These are phyloP conservation scores for Starmera pachycereana DNA, from an alignment of 805 yeast genomes.

Conservation along the genomic window DNA sequence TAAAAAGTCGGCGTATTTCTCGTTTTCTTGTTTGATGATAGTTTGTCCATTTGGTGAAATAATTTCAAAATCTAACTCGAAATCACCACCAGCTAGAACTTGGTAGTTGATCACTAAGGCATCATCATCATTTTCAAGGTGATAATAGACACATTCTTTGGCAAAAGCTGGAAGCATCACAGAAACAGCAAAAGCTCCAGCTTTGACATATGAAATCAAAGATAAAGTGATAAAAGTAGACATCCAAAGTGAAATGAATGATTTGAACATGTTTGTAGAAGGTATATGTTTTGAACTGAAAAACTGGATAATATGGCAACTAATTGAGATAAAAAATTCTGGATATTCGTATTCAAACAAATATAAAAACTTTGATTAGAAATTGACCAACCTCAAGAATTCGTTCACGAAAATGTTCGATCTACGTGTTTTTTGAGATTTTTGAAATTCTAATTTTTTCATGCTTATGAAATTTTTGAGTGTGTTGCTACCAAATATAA, in stretches of 20 bases:
- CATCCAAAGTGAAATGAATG: background rate
- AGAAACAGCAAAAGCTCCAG: constrained; percentile 21
- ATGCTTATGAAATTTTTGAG: too few species aligned
- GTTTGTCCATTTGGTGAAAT: constrained; percentile 42
- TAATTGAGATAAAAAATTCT: too few species aligned
- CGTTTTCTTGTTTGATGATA: constrained; percentile 40
- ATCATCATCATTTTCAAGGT: constrained; percentile 25
- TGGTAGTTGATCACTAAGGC: constrained; percentile 32
- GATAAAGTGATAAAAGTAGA: background rate
- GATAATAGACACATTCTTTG: constrained; percentile 32
- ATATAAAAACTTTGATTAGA: too few species aligned
- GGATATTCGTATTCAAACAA: too few species aligned
- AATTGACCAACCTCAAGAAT: too few species aligned
- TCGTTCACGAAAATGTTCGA: too few species aligned
- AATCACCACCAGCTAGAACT: constrained; percentile 55
- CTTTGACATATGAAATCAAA: background rate
- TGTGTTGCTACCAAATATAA: too few species aligned
- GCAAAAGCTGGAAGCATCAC: constrained; percentile 29
- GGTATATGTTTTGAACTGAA: too few species aligned
- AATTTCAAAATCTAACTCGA: constrained; percentile 55
- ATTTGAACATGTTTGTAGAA: background rate
- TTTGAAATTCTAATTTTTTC: too few species aligned
- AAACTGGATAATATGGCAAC: too few species aligned
- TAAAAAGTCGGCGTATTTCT: constrained; percentile 54
- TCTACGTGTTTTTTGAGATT: too few species aligned